phyloP scores from a whole-genome alignment of 129 eudicot genomes.

The Pseudognaphalium luteoalbum region DNA sequence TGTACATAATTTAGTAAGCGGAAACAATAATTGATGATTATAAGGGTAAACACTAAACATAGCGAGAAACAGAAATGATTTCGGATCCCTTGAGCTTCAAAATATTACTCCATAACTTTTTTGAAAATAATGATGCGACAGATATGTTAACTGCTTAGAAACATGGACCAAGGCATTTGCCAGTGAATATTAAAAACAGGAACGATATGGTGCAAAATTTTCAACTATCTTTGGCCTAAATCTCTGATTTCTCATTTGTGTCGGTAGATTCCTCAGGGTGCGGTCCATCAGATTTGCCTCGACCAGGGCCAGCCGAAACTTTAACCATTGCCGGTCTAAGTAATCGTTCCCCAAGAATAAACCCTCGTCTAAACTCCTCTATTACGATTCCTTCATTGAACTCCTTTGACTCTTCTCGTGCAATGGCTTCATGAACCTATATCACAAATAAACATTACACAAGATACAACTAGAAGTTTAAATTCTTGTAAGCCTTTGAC shows the following conservation, averaged over 20 bases:
- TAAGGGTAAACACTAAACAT: background rate
- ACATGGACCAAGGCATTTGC: slow-evolving; percentile 15
- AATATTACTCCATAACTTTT: background rate
- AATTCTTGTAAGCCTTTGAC: background rate
- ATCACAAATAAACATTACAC: slow-evolving; percentile 17
- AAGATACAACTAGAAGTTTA: slow-evolving; percentile 15
- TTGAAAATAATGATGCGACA: background rate
- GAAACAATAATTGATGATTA: background rate
- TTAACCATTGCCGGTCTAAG: slow-evolving; percentile 94
- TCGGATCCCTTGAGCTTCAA: background rate
- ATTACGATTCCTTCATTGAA: slow-evolving; percentile 72
- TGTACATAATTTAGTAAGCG: background rate
- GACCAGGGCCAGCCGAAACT: slow-evolving; percentile 92
- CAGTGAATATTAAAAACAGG: background rate
- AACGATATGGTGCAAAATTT: slow-evolving; percentile 14
- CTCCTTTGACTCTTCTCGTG: slow-evolving; percentile 83
- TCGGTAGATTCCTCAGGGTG: slow-evolving; percentile 24
- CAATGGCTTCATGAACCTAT: slow-evolving; percentile 89
- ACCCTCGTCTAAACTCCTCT: slow-evolving; percentile 84
- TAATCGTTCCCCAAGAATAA: slow-evolving; percentile 69
- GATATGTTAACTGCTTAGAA: background rate
- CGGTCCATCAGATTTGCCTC: slow-evolving; percentile 31
- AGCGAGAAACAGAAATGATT: slow-evolving; percentile 5
- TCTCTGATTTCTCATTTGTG: slow-evolving; percentile 43
- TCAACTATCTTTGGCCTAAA: slow-evolving; percentile 36